Conservation (phyloP, 305 asterid genomes). For the Fraxinus floribunda region DNA sequence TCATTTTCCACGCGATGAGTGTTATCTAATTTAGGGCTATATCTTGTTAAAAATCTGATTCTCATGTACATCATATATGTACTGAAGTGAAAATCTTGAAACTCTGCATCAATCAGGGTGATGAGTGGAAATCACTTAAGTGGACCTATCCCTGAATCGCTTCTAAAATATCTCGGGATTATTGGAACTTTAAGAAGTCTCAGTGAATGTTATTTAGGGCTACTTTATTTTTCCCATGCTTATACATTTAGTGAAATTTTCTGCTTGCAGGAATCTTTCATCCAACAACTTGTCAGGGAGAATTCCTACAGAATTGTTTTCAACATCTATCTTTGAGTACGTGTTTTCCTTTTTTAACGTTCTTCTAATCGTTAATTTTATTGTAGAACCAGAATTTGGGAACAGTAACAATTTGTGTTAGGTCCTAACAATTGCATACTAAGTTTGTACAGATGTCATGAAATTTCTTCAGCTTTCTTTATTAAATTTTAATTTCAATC, state of each 20-base stretch:
- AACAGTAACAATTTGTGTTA: not conserved
- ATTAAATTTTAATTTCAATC: not conserved
- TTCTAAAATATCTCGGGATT: slow-evolving; percentile 48
- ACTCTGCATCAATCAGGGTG: slow-evolving; percentile 48
- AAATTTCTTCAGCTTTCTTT: not conserved
- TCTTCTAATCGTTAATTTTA: not conserved
- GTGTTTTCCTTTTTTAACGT: slow-evolving; percentile 5
- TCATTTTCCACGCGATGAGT: not conserved
- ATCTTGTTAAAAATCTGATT: not conserved
- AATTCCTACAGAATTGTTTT: slow-evolving; percentile 58
- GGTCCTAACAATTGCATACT: not conserved
- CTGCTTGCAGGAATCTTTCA: slow-evolving; percentile 71
- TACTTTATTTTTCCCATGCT: not conserved
- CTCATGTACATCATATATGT: not conserved
- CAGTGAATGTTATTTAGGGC: not conserved
- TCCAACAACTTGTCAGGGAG: slow-evolving; percentile 68
- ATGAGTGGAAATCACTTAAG: slow-evolving; percentile 54
- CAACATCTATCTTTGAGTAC: slow-evolving; percentile 67
- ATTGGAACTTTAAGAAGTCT: slow-evolving; percentile 52
- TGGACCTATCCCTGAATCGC: slow-evolving; percentile 63
- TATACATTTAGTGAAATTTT: not conserved
- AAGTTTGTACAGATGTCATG: not conserved
- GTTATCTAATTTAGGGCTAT: not conserved
- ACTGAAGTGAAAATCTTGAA: not conserved
- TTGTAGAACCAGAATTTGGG: not conserved